Percentiles rank a stretch among this genome's conserved stretches.
phyloP scores from a whole-genome alignment of 2,329 filamentous ascomycete genomes.

The Colletotrichum scovillei region DNA sequence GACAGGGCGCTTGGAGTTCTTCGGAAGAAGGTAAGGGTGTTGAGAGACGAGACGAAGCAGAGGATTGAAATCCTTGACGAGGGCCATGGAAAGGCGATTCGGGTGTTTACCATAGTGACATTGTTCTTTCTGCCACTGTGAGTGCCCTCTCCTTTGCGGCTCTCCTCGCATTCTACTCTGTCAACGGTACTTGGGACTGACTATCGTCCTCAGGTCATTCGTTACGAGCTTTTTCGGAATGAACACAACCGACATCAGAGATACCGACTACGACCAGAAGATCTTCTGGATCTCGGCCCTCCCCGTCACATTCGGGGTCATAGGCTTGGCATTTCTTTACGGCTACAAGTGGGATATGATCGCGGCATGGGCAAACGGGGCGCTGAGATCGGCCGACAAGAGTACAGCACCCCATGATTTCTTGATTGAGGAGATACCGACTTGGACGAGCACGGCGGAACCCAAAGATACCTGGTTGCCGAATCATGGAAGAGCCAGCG shows the following conservation, averaged over 20 bases:
- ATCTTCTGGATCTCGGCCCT: slow-evolving; percentile 54
- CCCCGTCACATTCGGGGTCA: slow-evolving; percentile 48
- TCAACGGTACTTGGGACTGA: too few relatives aligned
- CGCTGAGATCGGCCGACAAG: background rate
- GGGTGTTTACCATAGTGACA: slow-evolving; percentile 53
- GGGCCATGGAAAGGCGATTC: slow-evolving; percentile 45
- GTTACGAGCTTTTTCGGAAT: slow-evolving; percentile 54
- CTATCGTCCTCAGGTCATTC: slow-evolving; percentile 31
- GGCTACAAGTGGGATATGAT: slow-evolving; percentile 37
- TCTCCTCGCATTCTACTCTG: too few relatives aligned
- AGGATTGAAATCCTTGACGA: slow-evolving; percentile 43
- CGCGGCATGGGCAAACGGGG: background rate
- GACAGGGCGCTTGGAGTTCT: slow-evolving; percentile 9
- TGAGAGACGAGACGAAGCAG: slow-evolving; percentile 41
- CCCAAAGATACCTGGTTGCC: background rate
- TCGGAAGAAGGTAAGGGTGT: slow-evolving; percentile 1
- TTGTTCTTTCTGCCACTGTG: slow-evolving; percentile 49
- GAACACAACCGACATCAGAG: slow-evolving; percentile 55
- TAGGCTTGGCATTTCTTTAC: slow-evolving; percentile 41
- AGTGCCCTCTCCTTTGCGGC: too few relatives aligned
- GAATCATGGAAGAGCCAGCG: background rate
- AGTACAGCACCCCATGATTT: background rate
- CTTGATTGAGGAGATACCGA: background rate
- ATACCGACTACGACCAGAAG: slow-evolving; percentile 51
- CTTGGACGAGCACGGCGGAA: background rate